A percentile compares a stretch with the other conserved stretches of the same genome.
Evolutionary conservation across 306 rosid species (phyloP).

Genomic region (peach (Prunus persica)): DNA sequence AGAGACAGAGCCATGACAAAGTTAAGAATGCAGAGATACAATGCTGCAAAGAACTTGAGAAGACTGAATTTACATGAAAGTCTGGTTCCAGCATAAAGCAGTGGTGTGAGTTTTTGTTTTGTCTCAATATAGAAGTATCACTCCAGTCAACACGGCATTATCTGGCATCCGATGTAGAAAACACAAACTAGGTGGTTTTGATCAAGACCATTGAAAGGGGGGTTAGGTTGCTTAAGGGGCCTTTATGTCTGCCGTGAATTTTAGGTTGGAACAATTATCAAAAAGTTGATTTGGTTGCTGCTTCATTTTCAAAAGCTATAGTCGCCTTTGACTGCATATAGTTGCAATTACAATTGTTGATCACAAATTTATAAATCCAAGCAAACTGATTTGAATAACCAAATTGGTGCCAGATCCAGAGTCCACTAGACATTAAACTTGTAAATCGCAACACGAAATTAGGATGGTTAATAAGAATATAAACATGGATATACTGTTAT

Average conservation of each 20-base stretch:
- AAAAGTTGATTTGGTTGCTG: neutral
- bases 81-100: neutral
- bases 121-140: neutral
- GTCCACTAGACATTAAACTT: neutral
- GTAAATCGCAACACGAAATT: neutral
- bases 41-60: neutral
- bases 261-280: neutral
- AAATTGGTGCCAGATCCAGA: neutral
- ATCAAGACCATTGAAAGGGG: constrained; percentile 22
- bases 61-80: neutral
- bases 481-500: too few species aligned
- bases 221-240: constrained; percentile 13
- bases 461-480: neutral
- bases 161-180: neutral
- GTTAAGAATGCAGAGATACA: neutral
- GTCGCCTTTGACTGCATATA: neutral
- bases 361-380: neutral
- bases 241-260: neutral
- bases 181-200: neutral
- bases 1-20: constrained; percentile 28
- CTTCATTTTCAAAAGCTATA: constrained; percentile 5
- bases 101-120: neutral
- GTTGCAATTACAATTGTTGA: too few species aligned
- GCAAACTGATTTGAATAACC: neutral
- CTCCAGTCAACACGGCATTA: too few species aligned